Base-by-base conservation (phyloP, 805 yeast genomes). In the Lipomyces kockii region DNA sequence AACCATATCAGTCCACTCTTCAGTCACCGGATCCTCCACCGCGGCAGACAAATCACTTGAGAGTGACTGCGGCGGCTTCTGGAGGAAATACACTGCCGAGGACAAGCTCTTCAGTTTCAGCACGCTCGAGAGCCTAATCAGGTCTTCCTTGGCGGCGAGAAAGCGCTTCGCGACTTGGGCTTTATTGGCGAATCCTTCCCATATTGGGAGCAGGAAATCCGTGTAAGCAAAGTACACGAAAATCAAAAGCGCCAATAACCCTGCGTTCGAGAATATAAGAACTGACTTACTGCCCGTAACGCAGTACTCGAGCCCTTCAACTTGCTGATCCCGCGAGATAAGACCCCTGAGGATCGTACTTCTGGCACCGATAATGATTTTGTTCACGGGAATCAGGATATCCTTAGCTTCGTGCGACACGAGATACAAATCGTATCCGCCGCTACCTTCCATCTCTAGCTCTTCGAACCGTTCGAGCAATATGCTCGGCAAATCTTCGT, bases 141-240 rank as follows among this genome's bases (percentile, higher is more conserved):
- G 66, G 20, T 75, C 78, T 11, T 72, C 67, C 63, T 73, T 75
- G 46, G 69, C 71, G n/a, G 56, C 64, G 25, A 67, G 12, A 20
- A 63, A 68, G 35, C 63, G 53, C 62, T 61, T 65, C 22, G 69
- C 64, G 37, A 65, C 54, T 60, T 20, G 81, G 72, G 54, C 79
- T 60, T 62, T 55, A 52, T 68, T 56, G 20, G 61, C 53, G 57
- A 60, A 62, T n/a, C 68, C 68, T 43, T 69, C 82, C 89, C 89
- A 86, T 9, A 85, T 75, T 54, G 79, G 81, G 4, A 83, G 54
- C 3, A 78, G 74, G 17, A 74, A 72, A 62, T 85, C 86, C 0
- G 88, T 84, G 72, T 87, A 88, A 0, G 86, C 63, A 63, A 80
- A 81, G 72, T 85, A 85, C 5, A 85, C 68, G 8, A 84, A 73